Base-by-base conservation (phyloP, 1,284 basidiomycete genomes). In the Malassezia dermatis region DNA sequence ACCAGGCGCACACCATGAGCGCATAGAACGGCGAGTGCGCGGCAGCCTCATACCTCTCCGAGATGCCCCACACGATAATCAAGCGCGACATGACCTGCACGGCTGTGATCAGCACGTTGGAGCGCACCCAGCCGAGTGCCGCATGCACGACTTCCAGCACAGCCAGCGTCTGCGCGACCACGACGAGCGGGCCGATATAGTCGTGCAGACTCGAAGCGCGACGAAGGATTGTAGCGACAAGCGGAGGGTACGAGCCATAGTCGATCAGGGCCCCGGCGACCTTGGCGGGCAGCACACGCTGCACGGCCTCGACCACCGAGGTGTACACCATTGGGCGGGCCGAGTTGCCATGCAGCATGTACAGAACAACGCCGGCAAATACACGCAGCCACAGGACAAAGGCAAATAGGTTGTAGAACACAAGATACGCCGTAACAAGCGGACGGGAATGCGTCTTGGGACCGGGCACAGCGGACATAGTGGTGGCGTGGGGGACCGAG, bases 1-100 rank as follows among this genome's bases (percentile, higher is more conserved):
- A 85, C 93, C 93, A 99, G 0, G 93, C 88, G 60, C 94, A 77
- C 50, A 96, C 81, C 89, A 95, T 93, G 47, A 85, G 84, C 3
- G 88, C 82, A 78, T 88, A 96, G 30, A 89, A 77, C 2, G 93
- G 87, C 70, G 83, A 85, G 4, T 79, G 75, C 51, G 63, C 65
- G 1, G 71, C 64, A 24, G 60, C 50, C 6, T 51, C 51, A 56
- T 62, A 74, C 21, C 64, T 56, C 51, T 74, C 70, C 13, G 62
- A 51, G 48, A 74, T 69, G 24, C 47, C 86, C 89, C 89, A 96
- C 0, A 96, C 84, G 49, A 91, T 79, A 75, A 85, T 85, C 12
- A 96, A 78, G 39, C 93, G 79, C 62, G 86, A 89, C 0, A 83
- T 81, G 44, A 99, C 90, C 77, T 99, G 93, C 67, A 85, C 82